Percentiles rank a stretch among this genome's conserved stretches.
Conservation (phyloP, 345 rosid genomes). For the Eucalyptus sp. region DNA sequence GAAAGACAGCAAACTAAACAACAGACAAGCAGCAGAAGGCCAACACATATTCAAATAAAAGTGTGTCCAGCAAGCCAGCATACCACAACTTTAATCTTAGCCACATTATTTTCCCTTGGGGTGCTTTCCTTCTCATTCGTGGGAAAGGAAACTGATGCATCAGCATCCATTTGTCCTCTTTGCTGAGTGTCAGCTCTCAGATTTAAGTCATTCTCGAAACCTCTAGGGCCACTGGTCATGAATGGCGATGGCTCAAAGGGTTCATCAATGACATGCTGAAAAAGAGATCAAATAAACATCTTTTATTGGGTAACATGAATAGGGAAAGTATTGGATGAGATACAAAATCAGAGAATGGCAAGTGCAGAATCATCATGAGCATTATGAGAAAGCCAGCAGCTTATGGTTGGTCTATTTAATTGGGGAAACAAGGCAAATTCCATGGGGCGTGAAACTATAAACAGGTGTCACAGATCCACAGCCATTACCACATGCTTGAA, state of each 20-base stretch:
- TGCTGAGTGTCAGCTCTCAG: constrained; percentile 29
- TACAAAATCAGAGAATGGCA: neutral
- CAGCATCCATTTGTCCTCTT: constrained; percentile 44
- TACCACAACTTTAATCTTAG: constrained; percentile 98
- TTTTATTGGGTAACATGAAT: neutral
- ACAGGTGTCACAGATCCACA: neutral
- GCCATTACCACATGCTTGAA: neutral
- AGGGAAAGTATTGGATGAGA: neutral
- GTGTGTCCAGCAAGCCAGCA: constrained; percentile 7
- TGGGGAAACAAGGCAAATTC: neutral
- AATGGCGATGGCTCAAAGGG: constrained; percentile 94
- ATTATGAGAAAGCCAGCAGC: neutral
- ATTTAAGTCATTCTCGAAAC: constrained; percentile 56
- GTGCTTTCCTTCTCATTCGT: constrained; percentile 59
- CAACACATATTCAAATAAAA: neutral
- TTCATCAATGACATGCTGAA: constrained; percentile 86
- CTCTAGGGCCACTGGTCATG: constrained; percentile 57
- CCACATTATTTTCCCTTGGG: constrained; percentile 66
- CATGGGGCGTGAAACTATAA: neutral
- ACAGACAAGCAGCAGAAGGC: neutral
- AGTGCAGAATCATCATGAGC: neutral
- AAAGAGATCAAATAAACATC: neutral
- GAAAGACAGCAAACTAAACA: neutral
- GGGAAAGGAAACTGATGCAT: constrained; percentile 28
- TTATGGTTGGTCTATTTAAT: neutral